Base-by-base conservation (phyloP, 164 flowering plant species). In the Brasenia schreberi region DNA sequence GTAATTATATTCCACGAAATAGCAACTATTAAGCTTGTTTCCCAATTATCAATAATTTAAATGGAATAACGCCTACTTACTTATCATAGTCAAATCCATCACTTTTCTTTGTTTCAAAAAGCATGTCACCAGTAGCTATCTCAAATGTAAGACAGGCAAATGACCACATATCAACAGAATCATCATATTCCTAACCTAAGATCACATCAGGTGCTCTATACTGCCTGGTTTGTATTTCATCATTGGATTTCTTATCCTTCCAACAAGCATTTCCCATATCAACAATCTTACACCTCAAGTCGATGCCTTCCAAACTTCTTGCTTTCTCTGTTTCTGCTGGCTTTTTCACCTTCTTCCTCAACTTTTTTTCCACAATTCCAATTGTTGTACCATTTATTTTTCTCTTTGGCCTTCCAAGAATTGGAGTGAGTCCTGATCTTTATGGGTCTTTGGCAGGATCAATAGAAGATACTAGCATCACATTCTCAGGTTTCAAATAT, bases 221-320 rank as follows among this genome's bases (percentile, higher is more conserved):
- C 74, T 93, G 97, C 76, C 96, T 82, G 23, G 98, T 93, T 67
- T 93, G 98, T 74, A 93, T 89, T 33, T 87, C 97, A 45, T 84
- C 88, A 39, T 84, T 73, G 68, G 89, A 78, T 60, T 78, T 87
- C 68, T 81, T 82, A 78, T 87, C 89, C 9, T 70, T 86, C 96
- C 95, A 86, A 73, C 97, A 88, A 45, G 98, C 97, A 84, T 90
- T 93, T 61, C 98, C 98, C 78, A 93, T 89, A 78, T 93, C 98
- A 69, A 93, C 98, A 71, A 93, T 69, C 77, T 93, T 93, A 74
- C 98, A 93, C 66, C 81, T 84, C 66, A 90, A 19, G 75, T 89
- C 89, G 75, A 93, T 81, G 70, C 88, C 98, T 73, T 89, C 90
- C 70, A 93, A 67, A 71, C 68, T 70, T 77, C 82, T 83, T 64